Evolutionary conservation across 768 basidiomycete species (phyloP).

Genomic region (Lepiota brunneoincarnata): DNA sequence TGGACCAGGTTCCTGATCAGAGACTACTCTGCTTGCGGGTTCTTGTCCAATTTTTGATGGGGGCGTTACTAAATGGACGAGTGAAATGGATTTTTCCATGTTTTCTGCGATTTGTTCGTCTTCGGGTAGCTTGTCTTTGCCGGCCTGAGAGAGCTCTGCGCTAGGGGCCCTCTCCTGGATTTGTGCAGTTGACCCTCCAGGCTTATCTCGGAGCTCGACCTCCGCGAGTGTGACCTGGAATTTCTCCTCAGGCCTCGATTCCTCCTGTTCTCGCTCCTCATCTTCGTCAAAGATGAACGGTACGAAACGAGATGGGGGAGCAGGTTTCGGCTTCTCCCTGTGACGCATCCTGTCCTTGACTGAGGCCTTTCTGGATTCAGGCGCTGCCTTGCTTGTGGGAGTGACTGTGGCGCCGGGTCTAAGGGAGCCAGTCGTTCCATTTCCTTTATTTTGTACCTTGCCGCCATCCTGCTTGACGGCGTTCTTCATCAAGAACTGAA

Average conservation of each 20-base stretch:
- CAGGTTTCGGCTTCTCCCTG: slow-evolving; percentile 21
- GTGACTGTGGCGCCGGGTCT: background rate
- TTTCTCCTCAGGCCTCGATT: background rate
- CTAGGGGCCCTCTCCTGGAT: background rate
- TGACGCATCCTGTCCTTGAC: slow-evolving; percentile 18
- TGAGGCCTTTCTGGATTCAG: slow-evolving; percentile 20
- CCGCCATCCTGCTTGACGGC: slow-evolving; percentile 1
- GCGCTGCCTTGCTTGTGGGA: slow-evolving; percentile 29
- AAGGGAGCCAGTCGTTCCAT: slow-evolving; percentile 12
- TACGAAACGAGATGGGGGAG: slow-evolving; percentile 19
- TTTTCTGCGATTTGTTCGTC: background rate
- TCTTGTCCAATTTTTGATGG: background rate
- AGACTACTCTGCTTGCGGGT: too few relatives aligned
- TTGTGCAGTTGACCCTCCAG: background rate
- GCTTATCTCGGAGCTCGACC: background rate
- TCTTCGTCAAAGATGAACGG: slow-evolving; percentile 26
- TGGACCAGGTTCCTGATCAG: background rate
- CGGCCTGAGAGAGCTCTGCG: background rate
- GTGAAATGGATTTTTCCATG: background rate
- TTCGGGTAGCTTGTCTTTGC: background rate
- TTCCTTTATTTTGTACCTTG: slow-evolving; percentile 15
- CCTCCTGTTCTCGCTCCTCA: slow-evolving; percentile 21
- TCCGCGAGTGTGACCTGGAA: background rate
- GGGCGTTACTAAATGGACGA: background rate
- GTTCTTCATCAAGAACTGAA: slow-evolving; percentile 9